Base-by-base conservation (phyloP, 1,284 basidiomycete species). In the Agroathelia rolfsii region DNA sequence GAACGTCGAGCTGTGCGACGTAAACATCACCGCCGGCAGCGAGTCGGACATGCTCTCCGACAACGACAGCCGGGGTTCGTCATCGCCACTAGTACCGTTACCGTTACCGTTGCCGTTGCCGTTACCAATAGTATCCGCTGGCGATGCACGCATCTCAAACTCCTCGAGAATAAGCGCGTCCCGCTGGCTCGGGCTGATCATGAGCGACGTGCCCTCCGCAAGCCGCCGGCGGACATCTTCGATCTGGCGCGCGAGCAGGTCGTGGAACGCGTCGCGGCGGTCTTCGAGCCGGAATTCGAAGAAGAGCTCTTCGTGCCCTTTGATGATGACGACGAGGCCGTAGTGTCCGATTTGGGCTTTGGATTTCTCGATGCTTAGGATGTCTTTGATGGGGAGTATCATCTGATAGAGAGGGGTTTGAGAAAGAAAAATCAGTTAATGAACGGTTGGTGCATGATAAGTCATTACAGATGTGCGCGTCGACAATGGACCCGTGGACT, bases 241-340 rank as follows among this genome's bases (percentile, higher is more conserved):
- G 50, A 90, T 73, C 51, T 92, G 85, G 20, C 70, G 65, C 41
- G 92, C 77, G 28, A 98, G 62, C 11, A 90, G 62, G 3, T 54
- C 55, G 11, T 83, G 69, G 48, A 93, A 89, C 3, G 79, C 73
- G 39, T 79, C 69, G 20, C 92, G 73, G 32, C 85, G 78, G 33
- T 85, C 76, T 37, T 77, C 69, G 7, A 79, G 79, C 25, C 70
- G 63, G 50, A 98, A 94, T 56, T 97, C 94, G 45, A 97, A 83
- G 62, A 97, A 98, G 2, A 98, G 65, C 51, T 98, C 94, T 59
- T 97, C 94, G 51, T 96, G 86, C 0, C 94, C 94, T 48, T 86
- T 86, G 43, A 98, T 78, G 34, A 95, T 82, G 37, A 97, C 66
- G 18, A 88, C 77, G 13, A 97, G 70, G 5, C 90, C 94, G 44